These are phyloP conservation scores for Murraya koenigii DNA, from an alignment of 345 rosid genomes.

Conservation along the genomic window DNA sequence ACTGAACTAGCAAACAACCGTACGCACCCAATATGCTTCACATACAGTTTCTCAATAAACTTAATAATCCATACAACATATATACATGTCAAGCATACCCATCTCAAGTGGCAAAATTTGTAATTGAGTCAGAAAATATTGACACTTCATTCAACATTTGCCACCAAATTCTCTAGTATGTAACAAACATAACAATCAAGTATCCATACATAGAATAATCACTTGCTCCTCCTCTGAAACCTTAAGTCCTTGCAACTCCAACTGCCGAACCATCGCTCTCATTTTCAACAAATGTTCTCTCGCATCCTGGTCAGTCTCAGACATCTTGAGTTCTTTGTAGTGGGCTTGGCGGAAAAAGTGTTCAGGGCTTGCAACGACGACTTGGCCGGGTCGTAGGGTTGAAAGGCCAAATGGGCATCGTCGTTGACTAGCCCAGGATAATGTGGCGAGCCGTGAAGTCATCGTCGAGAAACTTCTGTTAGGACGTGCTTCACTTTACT, in stretches of 20 bases:
- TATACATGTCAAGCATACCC: no score
- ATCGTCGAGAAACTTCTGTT: background rate
- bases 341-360: background rate
- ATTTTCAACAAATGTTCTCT: background rate
- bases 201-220: background rate
- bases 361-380: background rate
- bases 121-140: no score
- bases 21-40: no score
- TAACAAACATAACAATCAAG: background rate
- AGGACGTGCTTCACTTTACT: background rate
- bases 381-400: background rate
- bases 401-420: background rate
- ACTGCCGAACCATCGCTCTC: background rate
- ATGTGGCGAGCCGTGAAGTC: constrained; percentile 7
- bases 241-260: background rate
- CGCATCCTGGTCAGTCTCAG: background rate
- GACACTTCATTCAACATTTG: no score
- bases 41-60: no score
- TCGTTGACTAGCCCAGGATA: no score
- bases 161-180: background rate
- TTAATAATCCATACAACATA: no score
- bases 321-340: background rate
- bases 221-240: background rate
- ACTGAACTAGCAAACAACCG: no score
- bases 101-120: no score